Percentiles rank a stretch among this genome's conserved stretches.
Evolutionary conservation across 345 rosid genomes (phyloP).

Genomic region (Abelmoschus esculentus): DNA sequence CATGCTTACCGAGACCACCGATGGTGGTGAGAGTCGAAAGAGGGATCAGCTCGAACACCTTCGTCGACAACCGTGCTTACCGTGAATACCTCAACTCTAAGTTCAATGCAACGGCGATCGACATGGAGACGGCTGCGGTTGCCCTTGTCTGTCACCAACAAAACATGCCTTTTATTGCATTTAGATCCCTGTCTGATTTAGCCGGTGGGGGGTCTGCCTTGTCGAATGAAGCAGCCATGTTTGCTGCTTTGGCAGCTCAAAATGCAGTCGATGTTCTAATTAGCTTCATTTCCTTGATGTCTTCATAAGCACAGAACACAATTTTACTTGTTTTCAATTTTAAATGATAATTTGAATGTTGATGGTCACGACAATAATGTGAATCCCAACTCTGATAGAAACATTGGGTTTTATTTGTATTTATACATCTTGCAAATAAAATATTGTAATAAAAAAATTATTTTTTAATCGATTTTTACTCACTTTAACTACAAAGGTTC

Average conservation of each 20-base stretch:
- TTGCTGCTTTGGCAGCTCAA: constrained; percentile 45
- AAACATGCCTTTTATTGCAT: constrained; percentile 40
- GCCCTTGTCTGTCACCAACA: constrained; percentile 54
- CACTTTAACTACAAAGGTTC: no score
- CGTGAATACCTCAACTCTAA: constrained; percentile 39
- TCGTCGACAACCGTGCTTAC: constrained; percentile 53
- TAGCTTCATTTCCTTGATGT: constrained; percentile 35
- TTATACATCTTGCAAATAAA: no score
- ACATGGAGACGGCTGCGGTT: constrained; percentile 76
- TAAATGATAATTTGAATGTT: background rate
- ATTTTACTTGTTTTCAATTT: background rate
- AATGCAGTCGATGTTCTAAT: constrained; percentile 46
- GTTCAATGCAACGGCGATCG: constrained; percentile 57
- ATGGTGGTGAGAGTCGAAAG: constrained; percentile 38
- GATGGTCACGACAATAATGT: no score
- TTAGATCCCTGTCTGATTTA: constrained; percentile 64
- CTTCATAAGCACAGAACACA: background rate
- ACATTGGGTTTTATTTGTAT: no score
- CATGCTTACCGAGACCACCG: constrained; percentile 58
- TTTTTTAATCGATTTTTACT: no score
- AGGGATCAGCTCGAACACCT: constrained; percentile 45
- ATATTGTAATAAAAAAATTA: no score
- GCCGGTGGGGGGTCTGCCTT: constrained; percentile 61
- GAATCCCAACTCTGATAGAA: no score
- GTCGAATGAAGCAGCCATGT: constrained; percentile 52